Evolutionary conservation across 495 filamentous ascomycete genomes (phyloP).

Genomic region (Penicillium ochrochloron): DNA sequence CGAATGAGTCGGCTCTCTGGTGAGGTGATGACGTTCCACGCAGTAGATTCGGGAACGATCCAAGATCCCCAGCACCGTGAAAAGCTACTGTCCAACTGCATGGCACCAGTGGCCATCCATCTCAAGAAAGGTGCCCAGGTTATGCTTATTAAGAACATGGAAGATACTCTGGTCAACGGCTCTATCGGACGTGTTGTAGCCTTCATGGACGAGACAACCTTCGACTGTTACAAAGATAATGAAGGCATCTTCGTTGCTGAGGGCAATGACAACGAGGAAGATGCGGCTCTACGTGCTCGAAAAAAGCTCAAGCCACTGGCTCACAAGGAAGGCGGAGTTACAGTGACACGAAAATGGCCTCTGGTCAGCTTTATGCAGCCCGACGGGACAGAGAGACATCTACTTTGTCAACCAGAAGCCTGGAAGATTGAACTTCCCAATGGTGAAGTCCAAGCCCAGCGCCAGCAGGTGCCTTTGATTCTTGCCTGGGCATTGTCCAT

Average conservation of each 20-base stretch:
- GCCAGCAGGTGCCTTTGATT: slow-evolving; percentile 69
- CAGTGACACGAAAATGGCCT: slow-evolving; percentile 63
- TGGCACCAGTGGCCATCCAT: slow-evolving; percentile 78
- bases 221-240: slow-evolving; percentile 64
- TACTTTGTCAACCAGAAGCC: slow-evolving; percentile 82
- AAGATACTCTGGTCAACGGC: slow-evolving; percentile 91
- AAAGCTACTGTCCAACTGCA: slow-evolving; percentile 83
- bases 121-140: slow-evolving; percentile 94
- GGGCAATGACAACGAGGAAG: slow-evolving; percentile 47
- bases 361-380: slow-evolving; percentile 79
- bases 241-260: slow-evolving; percentile 55
- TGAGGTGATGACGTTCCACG: slow-evolving; percentile 66
- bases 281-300: slow-evolving; percentile 47
- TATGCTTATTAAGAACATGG: slow-evolving; percentile 99
- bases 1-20: slow-evolving; percentile 76
- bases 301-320: slow-evolving; percentile 54
- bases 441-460: slow-evolving; percentile 88
- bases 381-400: slow-evolving; percentile 75
- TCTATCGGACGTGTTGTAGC: slow-evolving; percentile 82
- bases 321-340: slow-evolving; percentile 40
- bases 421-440: slow-evolving; percentile 98
- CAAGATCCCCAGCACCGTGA: slow-evolving; percentile 69
- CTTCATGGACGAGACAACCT: slow-evolving; percentile 85
- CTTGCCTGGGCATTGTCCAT: slow-evolving; percentile 96
- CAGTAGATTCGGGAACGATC: slow-evolving; percentile 76